Evolutionary conservation across 345 rosid species (phyloP).

Genomic region (Citrus maxima): DNA sequence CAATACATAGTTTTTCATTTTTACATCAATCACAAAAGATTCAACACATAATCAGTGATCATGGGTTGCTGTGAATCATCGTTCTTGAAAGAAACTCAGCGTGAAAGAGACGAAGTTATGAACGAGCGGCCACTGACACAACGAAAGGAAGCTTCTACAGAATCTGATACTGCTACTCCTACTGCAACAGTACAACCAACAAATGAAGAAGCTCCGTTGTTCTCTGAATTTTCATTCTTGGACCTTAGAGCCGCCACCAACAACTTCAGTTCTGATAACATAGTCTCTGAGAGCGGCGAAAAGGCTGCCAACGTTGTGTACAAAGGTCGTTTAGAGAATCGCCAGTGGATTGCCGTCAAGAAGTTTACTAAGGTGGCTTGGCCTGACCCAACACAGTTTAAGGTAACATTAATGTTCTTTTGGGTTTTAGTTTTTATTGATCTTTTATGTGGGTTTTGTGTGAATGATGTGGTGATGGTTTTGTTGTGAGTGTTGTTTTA

Average conservation of each 20-base stretch:
- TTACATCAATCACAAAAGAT: background rate
- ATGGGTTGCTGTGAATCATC: slow-evolving; percentile 89
- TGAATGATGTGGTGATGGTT: slow-evolving; percentile 23
- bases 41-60: background rate
- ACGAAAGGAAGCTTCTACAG: slow-evolving; percentile 1
- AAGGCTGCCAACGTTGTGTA: slow-evolving; percentile 57
- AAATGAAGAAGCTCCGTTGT: slow-evolving; percentile 39
- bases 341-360: slow-evolving; percentile 79
- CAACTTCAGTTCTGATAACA: slow-evolving; percentile 62
- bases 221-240: slow-evolving; percentile 61
- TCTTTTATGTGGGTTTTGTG: slow-evolving; percentile 14
- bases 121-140: slow-evolving; percentile 16
- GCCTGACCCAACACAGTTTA: slow-evolving; percentile 80
- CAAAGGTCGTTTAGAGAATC: slow-evolving; percentile 65
- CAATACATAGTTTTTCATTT: background rate
- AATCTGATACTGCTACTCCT: slow-evolving; percentile 22
- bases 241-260: slow-evolving; percentile 70
- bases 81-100: slow-evolving; percentile 37
- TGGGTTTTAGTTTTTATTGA: slow-evolving; percentile 15
- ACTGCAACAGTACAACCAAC: slow-evolving; percentile 31
- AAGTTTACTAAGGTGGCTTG: slow-evolving; percentile 78
- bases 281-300: slow-evolving; percentile 74
- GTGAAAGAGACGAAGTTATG: slow-evolving; percentile 28
- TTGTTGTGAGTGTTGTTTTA: slow-evolving; percentile 46
- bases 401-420: slow-evolving; percentile 27